phyloP scores from a whole-genome alignment of 192 early-diverging fungal species.

The Coemansia sp. region DNA sequence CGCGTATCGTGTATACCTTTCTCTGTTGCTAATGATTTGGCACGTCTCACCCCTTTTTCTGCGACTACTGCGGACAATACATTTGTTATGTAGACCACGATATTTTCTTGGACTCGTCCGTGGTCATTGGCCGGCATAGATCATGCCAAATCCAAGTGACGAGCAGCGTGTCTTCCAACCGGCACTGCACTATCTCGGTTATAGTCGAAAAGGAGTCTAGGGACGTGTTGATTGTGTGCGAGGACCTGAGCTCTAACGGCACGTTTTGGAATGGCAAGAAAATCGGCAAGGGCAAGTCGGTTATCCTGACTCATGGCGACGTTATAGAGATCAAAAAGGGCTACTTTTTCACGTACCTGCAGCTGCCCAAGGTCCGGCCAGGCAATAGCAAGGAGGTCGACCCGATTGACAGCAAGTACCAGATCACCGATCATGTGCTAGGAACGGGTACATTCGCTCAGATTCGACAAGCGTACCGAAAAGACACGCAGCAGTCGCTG shows the following conservation, averaged over 20 bases:
- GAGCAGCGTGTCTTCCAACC: slow-evolving; percentile 58
- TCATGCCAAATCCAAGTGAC: slow-evolving; percentile 55
- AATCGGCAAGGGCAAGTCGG: slow-evolving; percentile 61
- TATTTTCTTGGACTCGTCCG: slow-evolving; percentile 44
- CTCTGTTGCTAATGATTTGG: slow-evolving; percentile 10
- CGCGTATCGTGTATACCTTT: not conserved
- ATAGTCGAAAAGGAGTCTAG: slow-evolving; percentile 38
- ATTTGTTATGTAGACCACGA: slow-evolving; percentile 45
- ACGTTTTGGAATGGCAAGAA: slow-evolving; percentile 62
- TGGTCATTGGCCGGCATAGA: slow-evolving; percentile 57
- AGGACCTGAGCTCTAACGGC: slow-evolving; percentile 67
- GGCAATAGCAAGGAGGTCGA: slow-evolving; percentile 15
- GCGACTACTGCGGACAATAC: not conserved
- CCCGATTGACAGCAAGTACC: slow-evolving; percentile 45
- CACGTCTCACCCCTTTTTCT: not conserved
- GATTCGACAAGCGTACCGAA: slow-evolving; percentile 69
- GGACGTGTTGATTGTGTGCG: slow-evolving; percentile 46
- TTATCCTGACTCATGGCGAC: slow-evolving; percentile 64
- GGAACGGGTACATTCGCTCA: slow-evolving; percentile 78
- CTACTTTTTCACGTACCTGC: slow-evolving; percentile 56
- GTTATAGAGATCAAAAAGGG: slow-evolving; percentile 60
- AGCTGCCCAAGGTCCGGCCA: slow-evolving; percentile 14
- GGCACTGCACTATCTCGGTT: slow-evolving; percentile 54
- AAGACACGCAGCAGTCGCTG: slow-evolving; percentile 66
- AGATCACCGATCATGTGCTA: slow-evolving; percentile 51